Evolutionary conservation across 306 rosid species (phyloP).

Genomic region (Glycine latifolia): DNA sequence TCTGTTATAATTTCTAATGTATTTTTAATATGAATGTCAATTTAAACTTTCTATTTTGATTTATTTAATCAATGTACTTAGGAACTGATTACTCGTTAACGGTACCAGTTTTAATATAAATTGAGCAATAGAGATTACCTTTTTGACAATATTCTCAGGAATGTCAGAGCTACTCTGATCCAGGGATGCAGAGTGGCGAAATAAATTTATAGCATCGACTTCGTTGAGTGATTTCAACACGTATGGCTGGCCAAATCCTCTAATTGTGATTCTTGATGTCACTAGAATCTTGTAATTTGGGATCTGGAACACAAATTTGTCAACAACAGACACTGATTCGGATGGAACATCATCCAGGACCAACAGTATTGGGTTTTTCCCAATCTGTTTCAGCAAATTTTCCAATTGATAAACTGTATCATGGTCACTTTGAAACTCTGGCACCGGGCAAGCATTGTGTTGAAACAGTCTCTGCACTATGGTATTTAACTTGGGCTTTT

Average conservation of each 20-base stretch:
- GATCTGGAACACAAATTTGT: constrained; percentile 49
- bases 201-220: constrained; percentile 56
- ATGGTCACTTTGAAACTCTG: constrained; percentile 51
- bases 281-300: constrained; percentile 63
- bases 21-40: too few relatives aligned
- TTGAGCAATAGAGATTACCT: constrained; percentile 53
- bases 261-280: constrained; percentile 64
- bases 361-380: constrained; percentile 49
- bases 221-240: constrained; percentile 50
- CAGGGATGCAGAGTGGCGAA: constrained; percentile 55
- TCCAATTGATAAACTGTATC: constrained; percentile 43
- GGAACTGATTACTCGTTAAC: too few relatives aligned
- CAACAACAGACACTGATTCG: constrained; percentile 55
- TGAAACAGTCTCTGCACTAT: constrained; percentile 55
- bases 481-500: constrained; percentile 50
- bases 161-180: constrained; percentile 34
- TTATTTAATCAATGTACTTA: too few relatives aligned
- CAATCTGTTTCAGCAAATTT: constrained; percentile 43
- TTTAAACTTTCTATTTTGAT: too few relatives aligned
- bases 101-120: background rate
- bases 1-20: too few relatives aligned
- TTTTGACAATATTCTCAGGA: constrained; percentile 47
- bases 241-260: constrained; percentile 41
- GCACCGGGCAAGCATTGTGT: constrained; percentile 35
- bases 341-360: constrained; percentile 72